phyloP scores from a whole-genome alignment of 2,329 filamentous ascomycete species.

The Penicillium sp. region DNA sequence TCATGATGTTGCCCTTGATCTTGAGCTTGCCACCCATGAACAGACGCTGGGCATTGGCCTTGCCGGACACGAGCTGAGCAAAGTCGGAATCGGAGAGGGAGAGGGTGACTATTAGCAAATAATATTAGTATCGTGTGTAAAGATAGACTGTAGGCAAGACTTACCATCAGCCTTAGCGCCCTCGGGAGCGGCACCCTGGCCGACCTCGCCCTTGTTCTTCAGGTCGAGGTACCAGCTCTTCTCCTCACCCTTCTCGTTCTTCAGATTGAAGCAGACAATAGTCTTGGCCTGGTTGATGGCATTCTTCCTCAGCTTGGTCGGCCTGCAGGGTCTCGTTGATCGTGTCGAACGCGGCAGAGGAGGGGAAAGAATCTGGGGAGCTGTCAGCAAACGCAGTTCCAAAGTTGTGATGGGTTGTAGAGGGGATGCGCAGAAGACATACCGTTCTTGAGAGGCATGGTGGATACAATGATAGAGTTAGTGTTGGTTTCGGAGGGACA shows the following conservation, averaged over 20 bases:
- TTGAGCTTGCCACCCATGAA: constrained; percentile 99
- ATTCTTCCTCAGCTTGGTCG: constrained; percentile 69
- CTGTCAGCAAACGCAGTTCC: constrained; percentile 8
- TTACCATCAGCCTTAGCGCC: constrained; percentile 78
- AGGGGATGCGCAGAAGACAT: constrained; percentile 26
- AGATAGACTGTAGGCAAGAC: constrained; percentile 24
- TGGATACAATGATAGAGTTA: constrained; percentile 25
- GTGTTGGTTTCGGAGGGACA: constrained; percentile 1
- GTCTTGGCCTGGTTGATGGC: constrained; percentile 84
- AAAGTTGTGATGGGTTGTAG: background rate
- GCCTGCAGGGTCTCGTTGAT: constrained; percentile 68
- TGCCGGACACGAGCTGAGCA: constrained; percentile 71
- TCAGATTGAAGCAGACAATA: constrained; percentile 86
- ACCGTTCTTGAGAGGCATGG: constrained; percentile 72
- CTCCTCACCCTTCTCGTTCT: constrained; percentile 74
- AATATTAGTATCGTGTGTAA: constrained; percentile 4
- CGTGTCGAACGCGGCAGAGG: constrained; percentile 83
- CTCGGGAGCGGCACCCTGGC: constrained; percentile 61
- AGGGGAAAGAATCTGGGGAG: constrained; percentile 69
- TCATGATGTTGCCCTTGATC: constrained; percentile 98
- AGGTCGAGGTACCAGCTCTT: constrained; percentile 94
- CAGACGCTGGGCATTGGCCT: constrained; percentile 88
- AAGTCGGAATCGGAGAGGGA: constrained; percentile 82
- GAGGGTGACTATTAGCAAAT: constrained; percentile 64
- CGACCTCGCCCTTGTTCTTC: constrained; percentile 80